A percentile compares a stretch with the other conserved stretches of the same genome.
Conservation (phyloP, 2,329 filamentous ascomycete genomes). For the Stemphylium vesicarium region DNA sequence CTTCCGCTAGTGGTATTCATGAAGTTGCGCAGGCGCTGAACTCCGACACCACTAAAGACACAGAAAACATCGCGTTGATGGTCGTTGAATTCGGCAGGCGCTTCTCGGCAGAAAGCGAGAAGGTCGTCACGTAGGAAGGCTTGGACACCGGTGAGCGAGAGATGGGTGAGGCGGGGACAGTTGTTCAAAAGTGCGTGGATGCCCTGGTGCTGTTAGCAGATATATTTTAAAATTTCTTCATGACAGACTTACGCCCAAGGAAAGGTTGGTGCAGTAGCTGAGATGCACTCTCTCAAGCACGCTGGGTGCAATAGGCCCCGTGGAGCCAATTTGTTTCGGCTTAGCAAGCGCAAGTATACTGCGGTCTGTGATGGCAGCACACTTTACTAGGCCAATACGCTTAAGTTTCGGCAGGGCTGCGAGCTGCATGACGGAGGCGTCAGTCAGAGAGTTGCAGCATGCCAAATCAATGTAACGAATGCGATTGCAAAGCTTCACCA, state of each 20-base stretch:
- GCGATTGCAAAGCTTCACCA: constrained; percentile 86
- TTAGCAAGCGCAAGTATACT: constrained; percentile 86
- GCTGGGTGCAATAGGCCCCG: constrained; percentile 66
- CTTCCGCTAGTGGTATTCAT: constrained; percentile 63
- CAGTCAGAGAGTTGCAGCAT: constrained; percentile 90
- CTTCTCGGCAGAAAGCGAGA: constrained; percentile 82
- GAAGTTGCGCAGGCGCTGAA: constrained; percentile 76
- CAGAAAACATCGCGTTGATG: constrained; percentile 96
- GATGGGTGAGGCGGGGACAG: constrained; percentile 89
- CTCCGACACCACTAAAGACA: constrained; percentile 90
- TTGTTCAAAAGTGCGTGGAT: constrained; percentile 88
- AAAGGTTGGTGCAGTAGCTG: constrained; percentile 89
- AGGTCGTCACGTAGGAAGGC: constrained; percentile 88
- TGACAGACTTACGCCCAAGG: constrained; percentile 69
- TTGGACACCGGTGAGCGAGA: constrained; percentile 91
- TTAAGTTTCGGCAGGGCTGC: constrained; percentile 91
- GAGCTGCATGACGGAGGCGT: constrained; percentile 81
- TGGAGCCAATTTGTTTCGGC: constrained; percentile 62
- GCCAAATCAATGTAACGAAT: constrained; percentile 97
- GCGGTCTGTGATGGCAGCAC: constrained; percentile 83
- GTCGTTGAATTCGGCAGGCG: constrained; percentile 91
- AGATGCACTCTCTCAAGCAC: constrained; percentile 90
- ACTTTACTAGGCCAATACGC: constrained; percentile 94
- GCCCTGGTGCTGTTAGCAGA: constrained; percentile 63
- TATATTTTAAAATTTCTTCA: background rate